Percentiles rank a stretch among this genome's conserved stretches.
These are phyloP conservation scores for Jamesozyma jinghongensis DNA, from an alignment of 805 yeast species.

Conservation along the genomic window DNA sequence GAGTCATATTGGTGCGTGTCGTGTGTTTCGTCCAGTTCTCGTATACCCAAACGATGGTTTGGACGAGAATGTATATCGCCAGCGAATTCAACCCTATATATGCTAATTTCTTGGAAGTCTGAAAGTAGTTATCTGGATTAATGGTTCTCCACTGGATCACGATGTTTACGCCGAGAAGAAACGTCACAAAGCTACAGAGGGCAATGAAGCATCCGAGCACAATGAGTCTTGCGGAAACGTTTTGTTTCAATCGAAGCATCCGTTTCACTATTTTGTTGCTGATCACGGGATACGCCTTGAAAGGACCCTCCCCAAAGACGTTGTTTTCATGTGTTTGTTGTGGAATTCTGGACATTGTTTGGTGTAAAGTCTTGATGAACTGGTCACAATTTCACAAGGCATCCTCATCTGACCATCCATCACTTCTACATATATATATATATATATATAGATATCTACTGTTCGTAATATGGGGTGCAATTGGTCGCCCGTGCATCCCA, in stretches of 20 bases:
- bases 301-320: slow-evolving; percentile 14
- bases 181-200: slow-evolving; percentile 22
- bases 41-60: slow-evolving; percentile 2
- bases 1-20: not conserved
- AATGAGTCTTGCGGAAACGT: not conserved
- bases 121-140: slow-evolving; percentile 11
- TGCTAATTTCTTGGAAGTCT: slow-evolving; percentile 11
- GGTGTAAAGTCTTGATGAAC: too few species aligned
- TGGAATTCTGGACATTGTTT: too few species aligned
- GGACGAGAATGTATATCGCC: slow-evolving; percentile 12
- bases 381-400: too few species aligned
- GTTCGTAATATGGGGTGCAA: too few species aligned
- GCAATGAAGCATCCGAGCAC: slow-evolving; percentile 19
- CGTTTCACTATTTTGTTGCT: slow-evolving; percentile 5
- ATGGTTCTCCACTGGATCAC: slow-evolving; percentile 31
- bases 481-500: too few species aligned
- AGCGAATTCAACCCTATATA: slow-evolving; percentile 13
- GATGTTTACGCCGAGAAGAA: slow-evolving; percentile 30
- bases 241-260: not conserved
- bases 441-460: too few species aligned
- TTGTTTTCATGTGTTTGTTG: slow-evolving; percentile 7
- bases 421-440: too few species aligned
- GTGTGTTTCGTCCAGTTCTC: slow-evolving; percentile 1
- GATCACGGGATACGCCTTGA: slow-evolving; percentile 14
- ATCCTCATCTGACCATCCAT: too few species aligned